A percentile compares a stretch with the other conserved stretches of the same genome.
Conservation (phyloP, 768 basidiomycete genomes). For the Dictyophora rubrovolvata region DNA sequence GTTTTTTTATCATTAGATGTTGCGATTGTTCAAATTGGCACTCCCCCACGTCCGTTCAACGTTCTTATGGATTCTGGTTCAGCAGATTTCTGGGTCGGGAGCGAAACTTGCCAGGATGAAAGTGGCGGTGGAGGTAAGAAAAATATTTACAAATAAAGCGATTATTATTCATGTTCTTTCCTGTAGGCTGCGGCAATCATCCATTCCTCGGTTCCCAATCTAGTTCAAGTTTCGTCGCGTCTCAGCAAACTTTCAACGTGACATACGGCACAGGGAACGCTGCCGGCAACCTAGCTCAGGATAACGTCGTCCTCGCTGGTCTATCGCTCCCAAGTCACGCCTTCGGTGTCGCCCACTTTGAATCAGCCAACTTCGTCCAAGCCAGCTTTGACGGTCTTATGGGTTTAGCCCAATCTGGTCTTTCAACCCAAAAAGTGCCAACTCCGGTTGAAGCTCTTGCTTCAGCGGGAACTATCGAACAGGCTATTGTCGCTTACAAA, state of each 20-base stretch:
- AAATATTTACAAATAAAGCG: not conserved
- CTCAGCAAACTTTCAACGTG: conserved; percentile 41
- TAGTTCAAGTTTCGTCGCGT: conserved; percentile 54
- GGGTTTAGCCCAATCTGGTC: conserved; percentile 66
- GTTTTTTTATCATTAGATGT: conserved; percentile 17
- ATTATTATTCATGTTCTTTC: not conserved
- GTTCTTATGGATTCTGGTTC: conserved; percentile 65
- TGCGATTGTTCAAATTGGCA: conserved; percentile 48
- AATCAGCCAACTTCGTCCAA: conserved; percentile 51
- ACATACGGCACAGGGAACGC: conserved; percentile 65
- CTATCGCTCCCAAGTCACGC: conserved; percentile 45
- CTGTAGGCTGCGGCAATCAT: conserved; percentile 40
- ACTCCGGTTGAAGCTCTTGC: conserved; percentile 71
- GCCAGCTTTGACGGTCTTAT: conserved; percentile 36
- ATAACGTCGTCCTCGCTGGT: conserved; percentile 56
- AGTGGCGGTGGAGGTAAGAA: conserved; percentile 18
- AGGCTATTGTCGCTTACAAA: conserved; percentile 70
- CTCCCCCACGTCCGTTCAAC: conserved; percentile 45
- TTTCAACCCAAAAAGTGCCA: conserved; percentile 52
- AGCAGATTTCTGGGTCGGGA: conserved; percentile 58
- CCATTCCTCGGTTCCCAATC: conserved; percentile 50
- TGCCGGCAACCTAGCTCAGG: conserved; percentile 50
- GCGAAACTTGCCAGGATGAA: conserved; percentile 34
- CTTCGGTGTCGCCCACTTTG: conserved; percentile 56
- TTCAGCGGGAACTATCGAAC: conserved; percentile 40